Evolutionary conservation across 257 asterid species (phyloP).

Genomic region (Lithospermum erythrorhizon): DNA sequence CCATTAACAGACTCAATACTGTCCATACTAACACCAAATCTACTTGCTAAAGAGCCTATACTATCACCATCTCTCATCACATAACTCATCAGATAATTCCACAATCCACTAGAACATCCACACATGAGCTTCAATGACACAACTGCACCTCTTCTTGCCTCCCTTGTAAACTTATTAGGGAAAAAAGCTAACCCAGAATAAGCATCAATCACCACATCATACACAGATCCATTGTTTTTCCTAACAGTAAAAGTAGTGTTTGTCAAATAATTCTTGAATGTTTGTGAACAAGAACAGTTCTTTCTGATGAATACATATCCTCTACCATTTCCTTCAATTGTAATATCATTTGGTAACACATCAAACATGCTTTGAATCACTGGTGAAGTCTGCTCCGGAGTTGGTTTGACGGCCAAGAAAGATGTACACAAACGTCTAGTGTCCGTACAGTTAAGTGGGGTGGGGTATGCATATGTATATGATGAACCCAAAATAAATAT

Average conservation of each 20-base stretch:
- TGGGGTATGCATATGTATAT: conserved; percentile 12
- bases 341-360: conserved; percentile 59
- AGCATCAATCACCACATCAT: conserved; percentile 53
- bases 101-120: conserved; percentile 91
- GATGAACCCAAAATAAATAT: conserved; percentile 18
- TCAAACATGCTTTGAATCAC: conserved; percentile 92
- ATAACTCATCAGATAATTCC: conserved; percentile 96
- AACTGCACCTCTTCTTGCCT: conserved; percentile 72
- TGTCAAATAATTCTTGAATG: conserved; percentile 43
- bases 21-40: conserved; percentile 98
- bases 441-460: conserved; percentile 78
- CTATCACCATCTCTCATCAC: conserved; percentile 83
- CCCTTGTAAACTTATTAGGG: conserved; percentile 58
- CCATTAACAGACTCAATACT: conserved; percentile 73
- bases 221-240: conserved; percentile 54
- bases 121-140: conserved; percentile 69
- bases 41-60: conserved; percentile 77
- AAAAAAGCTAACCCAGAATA: conserved; percentile 77
- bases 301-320: conserved; percentile 64
- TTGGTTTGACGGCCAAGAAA: conserved; percentile 76
- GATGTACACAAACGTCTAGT: conserved; percentile 67
- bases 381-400: conserved; percentile 37
- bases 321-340: conserved; percentile 68
- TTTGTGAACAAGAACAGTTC: conserved; percentile 87
- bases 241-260: conserved; percentile 76